Percentiles rank a stretch among this genome's conserved stretches.
phyloP scores from a whole-genome alignment of 345 rosid genomes.

The Corchorus capsularis region DNA sequence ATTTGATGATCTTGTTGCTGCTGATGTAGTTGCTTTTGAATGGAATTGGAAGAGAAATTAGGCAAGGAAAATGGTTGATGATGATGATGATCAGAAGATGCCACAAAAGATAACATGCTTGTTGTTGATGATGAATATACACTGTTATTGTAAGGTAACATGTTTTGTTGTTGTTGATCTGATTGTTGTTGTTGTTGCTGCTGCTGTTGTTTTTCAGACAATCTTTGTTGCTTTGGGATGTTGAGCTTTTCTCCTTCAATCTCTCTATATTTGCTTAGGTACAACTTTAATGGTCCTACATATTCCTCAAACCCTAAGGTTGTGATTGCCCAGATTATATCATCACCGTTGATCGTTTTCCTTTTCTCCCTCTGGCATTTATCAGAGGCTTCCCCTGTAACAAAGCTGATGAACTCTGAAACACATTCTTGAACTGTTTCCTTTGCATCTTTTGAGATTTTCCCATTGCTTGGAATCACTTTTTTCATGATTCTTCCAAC shows the following conservation, averaged over 20 bases:
- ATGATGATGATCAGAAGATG: conserved; percentile 28
- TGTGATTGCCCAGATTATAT: conserved; percentile 76
- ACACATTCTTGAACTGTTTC: conserved; percentile 81
- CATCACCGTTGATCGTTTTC: conserved; percentile 74
- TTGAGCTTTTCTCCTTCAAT: conserved; percentile 67
- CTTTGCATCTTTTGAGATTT: conserved; percentile 72
- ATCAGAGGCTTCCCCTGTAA: conserved; percentile 72
- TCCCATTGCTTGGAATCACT: conserved; percentile 62
- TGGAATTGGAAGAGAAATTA: conserved; percentile 54
- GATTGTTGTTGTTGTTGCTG: conserved; percentile 35
- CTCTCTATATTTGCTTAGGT: conserved; percentile 58
- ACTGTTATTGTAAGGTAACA: conserved; percentile 32
- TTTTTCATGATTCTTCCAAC: conserved; percentile 83
- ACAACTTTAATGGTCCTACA: conserved; percentile 55
- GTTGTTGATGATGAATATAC: conserved; percentile 46
- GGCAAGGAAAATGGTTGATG: conserved; percentile 51
- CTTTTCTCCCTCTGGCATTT: conserved; percentile 73
- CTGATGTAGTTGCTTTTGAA: conserved; percentile 57
- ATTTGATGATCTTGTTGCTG: conserved; percentile 51
- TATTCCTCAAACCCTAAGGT: conserved; percentile 74
- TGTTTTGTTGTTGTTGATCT: conserved; percentile 37
- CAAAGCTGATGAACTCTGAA: conserved; percentile 74
- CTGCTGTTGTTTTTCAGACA: conserved; percentile 21
- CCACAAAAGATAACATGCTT: conserved; percentile 35
- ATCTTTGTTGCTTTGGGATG: conserved; percentile 55